Evolutionary conservation across 305 asterid genomes (phyloP).

Genomic region (Fraxinus sp.): DNA sequence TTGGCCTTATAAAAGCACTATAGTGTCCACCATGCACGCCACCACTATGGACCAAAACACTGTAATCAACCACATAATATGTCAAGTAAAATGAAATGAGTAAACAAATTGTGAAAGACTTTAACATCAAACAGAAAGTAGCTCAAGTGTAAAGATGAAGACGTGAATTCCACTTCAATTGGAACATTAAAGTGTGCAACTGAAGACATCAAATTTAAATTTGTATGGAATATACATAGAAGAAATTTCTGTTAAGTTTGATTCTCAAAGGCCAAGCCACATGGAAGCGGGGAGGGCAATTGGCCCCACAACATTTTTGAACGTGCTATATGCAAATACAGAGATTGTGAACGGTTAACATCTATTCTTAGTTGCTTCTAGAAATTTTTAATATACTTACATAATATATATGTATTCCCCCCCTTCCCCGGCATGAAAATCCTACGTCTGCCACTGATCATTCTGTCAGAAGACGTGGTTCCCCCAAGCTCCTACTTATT

Average conservation of each 20-base stretch:
- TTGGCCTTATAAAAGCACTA: conserved; percentile 59
- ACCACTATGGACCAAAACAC: conserved; percentile 71
- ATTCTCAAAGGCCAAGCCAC: neutral
- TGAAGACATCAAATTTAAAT: neutral
- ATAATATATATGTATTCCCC: neutral
- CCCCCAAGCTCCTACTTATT: neutral
- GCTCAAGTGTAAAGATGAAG: neutral
- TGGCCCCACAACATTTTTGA: neutral
- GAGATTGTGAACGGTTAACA: neutral
- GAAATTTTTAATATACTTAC: neutral
- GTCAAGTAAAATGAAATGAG: neutral
- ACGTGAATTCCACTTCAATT: neutral
- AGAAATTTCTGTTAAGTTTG: neutral
- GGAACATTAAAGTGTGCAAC: neutral
- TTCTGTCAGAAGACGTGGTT: neutral
- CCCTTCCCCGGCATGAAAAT: neutral
- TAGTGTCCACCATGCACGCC: conserved; percentile 69
- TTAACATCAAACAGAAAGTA: neutral
- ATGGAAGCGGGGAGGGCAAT: neutral
- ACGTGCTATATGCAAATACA: neutral
- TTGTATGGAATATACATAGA: neutral
- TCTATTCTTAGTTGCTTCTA: neutral
- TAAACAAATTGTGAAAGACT: neutral
- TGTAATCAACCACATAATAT: conserved; percentile 32
- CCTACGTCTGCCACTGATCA: neutral